A percentile compares a stretch with the other conserved stretches of the same genome.
These are phyloP conservation scores for Adansonia madagascariensis DNA, from an alignment of 441 rosid species.

Conservation along the genomic window DNA sequence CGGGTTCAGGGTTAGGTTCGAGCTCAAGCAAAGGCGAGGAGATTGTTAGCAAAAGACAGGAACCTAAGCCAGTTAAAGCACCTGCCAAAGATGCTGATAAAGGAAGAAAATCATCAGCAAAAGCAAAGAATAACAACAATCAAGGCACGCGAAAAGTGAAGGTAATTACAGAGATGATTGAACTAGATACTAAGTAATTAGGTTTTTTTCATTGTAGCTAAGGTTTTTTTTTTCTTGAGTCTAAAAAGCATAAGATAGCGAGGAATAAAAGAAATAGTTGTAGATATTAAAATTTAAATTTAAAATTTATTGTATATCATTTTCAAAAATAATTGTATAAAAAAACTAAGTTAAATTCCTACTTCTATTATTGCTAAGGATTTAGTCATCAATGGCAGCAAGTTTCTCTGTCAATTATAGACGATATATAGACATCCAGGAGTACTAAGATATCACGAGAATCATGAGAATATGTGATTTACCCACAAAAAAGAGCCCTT, in stretches of 20 bases:
- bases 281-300: no score
- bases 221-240: neutral
- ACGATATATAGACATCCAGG: slow-evolving; percentile 9
- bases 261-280: no score
- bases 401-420: neutral
- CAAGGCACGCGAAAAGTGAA: slow-evolving; percentile 78
- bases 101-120: slow-evolving; percentile 50
- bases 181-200: neutral
- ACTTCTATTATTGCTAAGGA: no score
- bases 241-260: no score
- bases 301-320: no score
- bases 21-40: slow-evolving; percentile 47
- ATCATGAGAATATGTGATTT: slow-evolving; percentile 25
- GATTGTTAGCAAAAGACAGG: slow-evolving; percentile 52
- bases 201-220: neutral
- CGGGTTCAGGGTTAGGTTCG: slow-evolving; percentile 31
- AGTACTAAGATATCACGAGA: slow-evolving; percentile 36
- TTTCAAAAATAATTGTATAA: no score
- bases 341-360: no score
- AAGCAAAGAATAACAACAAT: slow-evolving; percentile 41
- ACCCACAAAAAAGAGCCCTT: neutral
- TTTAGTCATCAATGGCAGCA: neutral
- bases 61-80: slow-evolving; percentile 34
- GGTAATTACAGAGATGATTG: slow-evolving; percentile 51
- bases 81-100: slow-evolving; percentile 44